These are phyloP conservation scores for Cutaneotrichosporon cutaneum DNA, from an alignment of 1,284 basidiomycete species.

Conservation along the genomic window DNA sequence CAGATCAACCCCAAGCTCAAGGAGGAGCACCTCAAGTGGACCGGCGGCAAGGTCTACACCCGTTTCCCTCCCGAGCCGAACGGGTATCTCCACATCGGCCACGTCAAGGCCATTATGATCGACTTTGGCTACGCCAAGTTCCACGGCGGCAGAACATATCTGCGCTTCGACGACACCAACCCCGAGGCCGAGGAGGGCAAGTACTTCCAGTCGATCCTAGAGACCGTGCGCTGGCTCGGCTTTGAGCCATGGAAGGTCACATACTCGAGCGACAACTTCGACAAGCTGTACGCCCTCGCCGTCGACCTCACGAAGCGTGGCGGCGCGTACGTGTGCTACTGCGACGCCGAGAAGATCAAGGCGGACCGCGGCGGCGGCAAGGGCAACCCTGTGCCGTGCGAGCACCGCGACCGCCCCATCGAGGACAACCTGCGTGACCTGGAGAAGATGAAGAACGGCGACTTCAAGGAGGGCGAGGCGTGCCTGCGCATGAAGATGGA, in stretches of 20 bases:
- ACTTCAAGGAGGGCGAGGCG: slow-evolving; percentile 85
- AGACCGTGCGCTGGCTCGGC: slow-evolving; percentile 94
- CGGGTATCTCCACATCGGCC: slow-evolving; percentile 92
- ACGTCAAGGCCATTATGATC: slow-evolving; percentile 97
- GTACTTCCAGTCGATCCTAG: slow-evolving; percentile 95
- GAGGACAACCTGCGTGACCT: slow-evolving; percentile 86
- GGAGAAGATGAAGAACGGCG: slow-evolving; percentile 86
- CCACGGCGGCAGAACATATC: slow-evolving; percentile 84
- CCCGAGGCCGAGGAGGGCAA: slow-evolving; percentile 94
- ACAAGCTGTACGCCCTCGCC: slow-evolving; percentile 81
- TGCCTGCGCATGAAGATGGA: slow-evolving; percentile 98
- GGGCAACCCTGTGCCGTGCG: slow-evolving; percentile 80
- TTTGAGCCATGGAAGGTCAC: slow-evolving; percentile 99
- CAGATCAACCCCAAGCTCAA: slow-evolving; percentile 78
- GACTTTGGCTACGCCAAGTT: slow-evolving; percentile 97
- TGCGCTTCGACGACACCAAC: slow-evolving; percentile 96
- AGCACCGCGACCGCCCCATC: slow-evolving; percentile 78
- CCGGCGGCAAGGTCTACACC: slow-evolving; percentile 83
- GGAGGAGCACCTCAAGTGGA: slow-evolving; percentile 76
- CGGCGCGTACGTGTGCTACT: slow-evolving; percentile 94
- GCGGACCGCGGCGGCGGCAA: slow-evolving; percentile 78
- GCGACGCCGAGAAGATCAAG: slow-evolving; percentile 91
- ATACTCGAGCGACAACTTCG: slow-evolving; percentile 97
- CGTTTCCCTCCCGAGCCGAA: slow-evolving; percentile 99
- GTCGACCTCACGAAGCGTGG: slow-evolving; percentile 87